Evolutionary conservation across 768 basidiomycete genomes (phyloP).

Genomic region (Phlebiopsis gigantea): DNA sequence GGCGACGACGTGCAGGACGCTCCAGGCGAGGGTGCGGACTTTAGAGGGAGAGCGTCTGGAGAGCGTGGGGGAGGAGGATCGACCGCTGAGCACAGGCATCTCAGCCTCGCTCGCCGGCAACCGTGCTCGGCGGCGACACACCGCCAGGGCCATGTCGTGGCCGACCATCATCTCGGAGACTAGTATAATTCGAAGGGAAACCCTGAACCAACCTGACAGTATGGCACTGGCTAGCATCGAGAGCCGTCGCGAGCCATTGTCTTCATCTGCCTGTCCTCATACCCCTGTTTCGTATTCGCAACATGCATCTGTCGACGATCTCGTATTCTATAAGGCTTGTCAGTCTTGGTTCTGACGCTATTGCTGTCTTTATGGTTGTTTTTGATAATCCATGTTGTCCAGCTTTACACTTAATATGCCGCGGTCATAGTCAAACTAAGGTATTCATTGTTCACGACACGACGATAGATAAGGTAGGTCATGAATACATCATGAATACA

Average conservation of each 20-base stretch:
- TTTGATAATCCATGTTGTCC: background rate
- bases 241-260: too few relatives aligned
- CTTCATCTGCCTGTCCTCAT: too few relatives aligned
- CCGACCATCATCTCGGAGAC: background rate
- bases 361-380: background rate
- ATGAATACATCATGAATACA: background rate
- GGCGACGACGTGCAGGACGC: slow-evolving; percentile 2
- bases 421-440: background rate
- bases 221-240: too few relatives aligned
- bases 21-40: background rate
- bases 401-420: background rate
- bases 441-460: background rate
- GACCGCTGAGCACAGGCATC: background rate
- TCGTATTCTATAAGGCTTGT: background rate
- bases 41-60: background rate
- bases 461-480: background rate
- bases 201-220: too few relatives aligned
- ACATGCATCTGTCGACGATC: background rate
- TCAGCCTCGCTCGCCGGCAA: background rate
- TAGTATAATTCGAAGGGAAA: too few relatives aligned
- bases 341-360: background rate
- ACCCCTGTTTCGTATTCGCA: background rate
- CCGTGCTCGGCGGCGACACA: background rate
- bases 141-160: background rate
- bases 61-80: background rate